Conservation (phyloP, 345 rosid species). For the Gossypium australe region DNA sequence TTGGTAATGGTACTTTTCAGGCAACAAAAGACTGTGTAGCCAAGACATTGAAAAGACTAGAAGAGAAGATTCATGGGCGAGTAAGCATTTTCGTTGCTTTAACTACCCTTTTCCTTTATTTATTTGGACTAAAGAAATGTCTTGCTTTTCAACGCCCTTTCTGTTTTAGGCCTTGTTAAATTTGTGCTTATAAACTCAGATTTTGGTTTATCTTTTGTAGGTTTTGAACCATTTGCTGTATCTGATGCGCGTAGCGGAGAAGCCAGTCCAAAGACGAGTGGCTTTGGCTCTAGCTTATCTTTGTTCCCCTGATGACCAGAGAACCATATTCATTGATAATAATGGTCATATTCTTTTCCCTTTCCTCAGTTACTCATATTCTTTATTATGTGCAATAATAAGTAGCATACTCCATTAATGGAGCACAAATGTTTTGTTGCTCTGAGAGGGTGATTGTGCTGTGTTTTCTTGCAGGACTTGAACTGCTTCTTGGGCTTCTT, state of each 20-base stretch:
- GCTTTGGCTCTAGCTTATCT: constrained; percentile 97
- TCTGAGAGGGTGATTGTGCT: constrained; percentile 16
- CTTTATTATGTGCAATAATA: background rate
- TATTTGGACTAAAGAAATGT: background rate
- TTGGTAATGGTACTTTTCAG: constrained; percentile 32
- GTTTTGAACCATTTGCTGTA: constrained; percentile 81
- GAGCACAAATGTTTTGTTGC: constrained; percentile 17
- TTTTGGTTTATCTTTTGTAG: constrained; percentile 37
- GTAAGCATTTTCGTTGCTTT: constrained; percentile 41
- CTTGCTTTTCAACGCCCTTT: background rate
- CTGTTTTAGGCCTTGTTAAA: background rate
- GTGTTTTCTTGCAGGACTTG: constrained; percentile 59
- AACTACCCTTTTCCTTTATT: constrained; percentile 7
- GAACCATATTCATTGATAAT: constrained; percentile 75
- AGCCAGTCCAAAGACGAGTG: constrained; percentile 76
- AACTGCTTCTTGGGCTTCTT: constrained; percentile 82
- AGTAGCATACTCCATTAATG: background rate
- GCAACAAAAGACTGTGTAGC: constrained; percentile 98
- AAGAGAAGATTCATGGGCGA: constrained; percentile 94
- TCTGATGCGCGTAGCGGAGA: constrained; percentile 81
- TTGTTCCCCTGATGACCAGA: constrained; percentile 81
- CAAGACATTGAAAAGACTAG: constrained; percentile 91
- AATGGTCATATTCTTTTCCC: constrained; percentile 38
- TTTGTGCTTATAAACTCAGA: constrained; percentile 6
- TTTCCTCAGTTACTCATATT: background rate